phyloP scores from a whole-genome alignment of 176 grass and related monocot genomes.

The Thalia dealbata region DNA sequence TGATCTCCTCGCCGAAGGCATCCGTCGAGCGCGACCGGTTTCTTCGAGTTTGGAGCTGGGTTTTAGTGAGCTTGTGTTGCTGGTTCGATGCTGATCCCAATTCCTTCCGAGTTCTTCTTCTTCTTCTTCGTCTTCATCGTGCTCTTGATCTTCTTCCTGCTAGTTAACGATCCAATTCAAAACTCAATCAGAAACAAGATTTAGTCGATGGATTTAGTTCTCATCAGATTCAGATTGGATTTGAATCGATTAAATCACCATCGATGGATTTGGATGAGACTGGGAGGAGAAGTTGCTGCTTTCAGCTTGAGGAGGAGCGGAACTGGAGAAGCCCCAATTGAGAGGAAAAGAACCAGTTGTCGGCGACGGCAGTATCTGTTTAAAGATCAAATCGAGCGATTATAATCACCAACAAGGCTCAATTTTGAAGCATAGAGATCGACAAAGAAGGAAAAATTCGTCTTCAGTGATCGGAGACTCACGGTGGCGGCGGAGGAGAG shows the following conservation, averaged over 20 bases:
- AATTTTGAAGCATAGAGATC: too few relatives aligned
- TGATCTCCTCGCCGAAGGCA: slow-evolving; percentile 16
- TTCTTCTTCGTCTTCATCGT: too few relatives aligned
- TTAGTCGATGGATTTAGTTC: slow-evolving; percentile 17
- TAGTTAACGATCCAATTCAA: neutral
- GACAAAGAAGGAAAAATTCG: too few relatives aligned
- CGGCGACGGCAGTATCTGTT: slow-evolving; percentile 57
- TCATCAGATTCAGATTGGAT: too few relatives aligned
- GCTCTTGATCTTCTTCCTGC: too few relatives aligned
- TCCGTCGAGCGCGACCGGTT: neutral
- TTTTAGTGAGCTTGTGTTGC: neutral
- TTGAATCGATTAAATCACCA: too few relatives aligned
- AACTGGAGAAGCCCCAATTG: slow-evolving; percentile 35
- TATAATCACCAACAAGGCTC: neutral
- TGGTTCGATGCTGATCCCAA: too few relatives aligned
- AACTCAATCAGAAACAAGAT: neutral
- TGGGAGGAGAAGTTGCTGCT: slow-evolving; percentile 52
- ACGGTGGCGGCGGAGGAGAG: slow-evolving; percentile 46
- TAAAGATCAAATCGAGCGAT: neutral
- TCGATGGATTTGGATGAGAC: slow-evolving; percentile 20
- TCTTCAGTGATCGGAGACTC: slow-evolving; percentile 20
- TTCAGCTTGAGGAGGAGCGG: slow-evolving; percentile 7
- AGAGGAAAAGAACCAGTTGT: slow-evolving; percentile 71
- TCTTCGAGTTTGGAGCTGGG: neutral
- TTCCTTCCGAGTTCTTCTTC: neutral